A percentile compares a stretch with the other conserved stretches of the same genome.
These are phyloP conservation scores for Pseudohyphozyma bogoriensis DNA, from an alignment of 768 basidiomycete species.

Conservation along the genomic window DNA sequence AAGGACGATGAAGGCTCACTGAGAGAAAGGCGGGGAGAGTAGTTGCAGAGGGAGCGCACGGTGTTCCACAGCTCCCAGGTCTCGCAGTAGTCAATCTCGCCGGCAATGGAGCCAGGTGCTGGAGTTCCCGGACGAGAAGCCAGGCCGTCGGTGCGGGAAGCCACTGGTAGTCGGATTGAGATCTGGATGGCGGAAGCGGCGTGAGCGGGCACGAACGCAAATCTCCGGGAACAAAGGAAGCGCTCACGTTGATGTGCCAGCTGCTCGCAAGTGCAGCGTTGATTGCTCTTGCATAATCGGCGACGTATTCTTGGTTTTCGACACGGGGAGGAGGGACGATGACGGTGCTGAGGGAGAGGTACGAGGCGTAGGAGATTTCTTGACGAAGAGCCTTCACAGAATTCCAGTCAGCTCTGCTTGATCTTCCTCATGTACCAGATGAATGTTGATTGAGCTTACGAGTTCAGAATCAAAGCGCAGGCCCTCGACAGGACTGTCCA, in stretches of 20 bases:
- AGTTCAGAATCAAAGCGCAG: constrained; percentile 93
- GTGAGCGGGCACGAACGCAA: not conserved
- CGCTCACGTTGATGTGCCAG: constrained; percentile 28
- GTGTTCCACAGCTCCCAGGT: constrained; percentile 99
- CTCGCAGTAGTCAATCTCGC: constrained; percentile 20
- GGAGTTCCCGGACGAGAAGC: constrained; percentile 35
- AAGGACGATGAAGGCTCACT: constrained; percentile 39
- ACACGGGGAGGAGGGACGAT: constrained; percentile 75
- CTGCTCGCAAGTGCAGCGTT: constrained; percentile 43
- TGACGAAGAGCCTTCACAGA: constrained; percentile 68
- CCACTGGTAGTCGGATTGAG: constrained; percentile 38
- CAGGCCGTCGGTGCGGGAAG: constrained; percentile 45
- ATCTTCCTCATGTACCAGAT: too few species aligned
- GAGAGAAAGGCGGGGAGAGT: constrained; percentile 43
- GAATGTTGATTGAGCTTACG: too few species aligned
- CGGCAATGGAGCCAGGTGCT: constrained; percentile 14
- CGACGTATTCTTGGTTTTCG: constrained; percentile 50
- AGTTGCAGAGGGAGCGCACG: constrained; percentile 79
- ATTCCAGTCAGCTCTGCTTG: too few species aligned
- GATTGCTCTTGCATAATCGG: constrained; percentile 87
- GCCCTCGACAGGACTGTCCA: constrained; percentile 86
- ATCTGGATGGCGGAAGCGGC: constrained; percentile 8
- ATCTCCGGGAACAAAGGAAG: not conserved
- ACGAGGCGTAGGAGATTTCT: constrained; percentile 84
- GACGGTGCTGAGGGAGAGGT: constrained; percentile 72